Conservation (phyloP, 2,329 filamentous ascomycete genomes). For the Aureobasidium sp. region DNA sequence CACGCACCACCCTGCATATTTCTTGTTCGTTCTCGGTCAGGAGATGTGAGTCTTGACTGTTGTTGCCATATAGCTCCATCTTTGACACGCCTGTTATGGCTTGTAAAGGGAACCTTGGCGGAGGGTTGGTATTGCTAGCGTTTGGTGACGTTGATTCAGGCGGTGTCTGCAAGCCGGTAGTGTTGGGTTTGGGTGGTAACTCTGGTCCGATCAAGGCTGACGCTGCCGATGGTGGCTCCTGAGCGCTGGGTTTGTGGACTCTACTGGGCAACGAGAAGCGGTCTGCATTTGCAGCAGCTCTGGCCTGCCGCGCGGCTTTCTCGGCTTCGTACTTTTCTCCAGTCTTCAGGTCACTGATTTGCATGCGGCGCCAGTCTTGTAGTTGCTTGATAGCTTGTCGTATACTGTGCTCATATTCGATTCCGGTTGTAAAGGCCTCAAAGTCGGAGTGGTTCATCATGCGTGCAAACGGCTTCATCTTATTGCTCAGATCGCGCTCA, state of each 20-base stretch:
- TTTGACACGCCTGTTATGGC: constrained; percentile 46
- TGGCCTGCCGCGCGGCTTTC: constrained; percentile 65
- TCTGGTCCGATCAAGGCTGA: constrained; percentile 71
- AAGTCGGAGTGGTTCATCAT: constrained; percentile 96
- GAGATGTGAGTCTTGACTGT: constrained; percentile 73
- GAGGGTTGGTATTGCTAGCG: constrained; percentile 18
- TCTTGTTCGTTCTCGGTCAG: constrained; percentile 76
- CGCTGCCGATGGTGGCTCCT: constrained; percentile 65
- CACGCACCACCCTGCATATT: constrained; percentile 70
- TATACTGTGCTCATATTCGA: constrained; percentile 85
- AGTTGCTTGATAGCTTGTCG: constrained; percentile 82
- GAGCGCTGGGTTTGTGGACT: constrained; percentile 44
- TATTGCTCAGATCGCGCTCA: constrained; percentile 81
- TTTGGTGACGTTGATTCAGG: constrained; percentile 22
- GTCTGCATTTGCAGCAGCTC: constrained; percentile 62
- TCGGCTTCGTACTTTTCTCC: constrained; percentile 92
- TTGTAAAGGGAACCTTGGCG: constrained; percentile 21
- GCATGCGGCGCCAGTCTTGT: constrained; percentile 83
- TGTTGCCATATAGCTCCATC: constrained; percentile 63
- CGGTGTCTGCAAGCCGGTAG: constrained; percentile 32
- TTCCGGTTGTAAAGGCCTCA: constrained; percentile 70
- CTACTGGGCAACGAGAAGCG: constrained; percentile 41
- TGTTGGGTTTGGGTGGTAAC: constrained; percentile 53
- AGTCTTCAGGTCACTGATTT: constrained; percentile 72
- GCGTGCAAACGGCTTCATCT: constrained; percentile 88